These are phyloP conservation scores for Tetracentron sinense DNA, from an alignment of 164 flowering plant species.

Conservation along the genomic window DNA sequence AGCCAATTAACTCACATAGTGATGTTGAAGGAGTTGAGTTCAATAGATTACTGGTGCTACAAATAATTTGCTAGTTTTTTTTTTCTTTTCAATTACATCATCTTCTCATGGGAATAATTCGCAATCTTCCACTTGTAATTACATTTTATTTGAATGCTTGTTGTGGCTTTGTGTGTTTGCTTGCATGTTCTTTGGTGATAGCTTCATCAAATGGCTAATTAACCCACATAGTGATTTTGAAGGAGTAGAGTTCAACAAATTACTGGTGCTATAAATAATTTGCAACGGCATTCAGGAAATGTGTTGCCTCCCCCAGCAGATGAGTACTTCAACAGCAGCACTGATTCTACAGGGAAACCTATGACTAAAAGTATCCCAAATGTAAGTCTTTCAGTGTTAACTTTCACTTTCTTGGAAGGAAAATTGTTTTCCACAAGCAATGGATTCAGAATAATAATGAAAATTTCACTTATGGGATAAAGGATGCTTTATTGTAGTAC, in stretches of 20 bases:
- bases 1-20: slow-evolving; percentile 1
- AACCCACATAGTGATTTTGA: slow-evolving; percentile 9
- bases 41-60: slow-evolving; percentile 47
- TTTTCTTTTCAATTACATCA: too few species aligned
- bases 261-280: slow-evolving; percentile 37
- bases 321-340: slow-evolving; percentile 19
- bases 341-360: slow-evolving; percentile 25
- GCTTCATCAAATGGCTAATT: neutral
- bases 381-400: slow-evolving; percentile 28
- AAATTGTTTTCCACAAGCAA: neutral
- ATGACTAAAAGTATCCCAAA: slow-evolving; percentile 22
- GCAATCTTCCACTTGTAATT: too few species aligned
- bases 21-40: slow-evolving; percentile 42
- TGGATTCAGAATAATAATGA: neutral
- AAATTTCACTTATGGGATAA: too few species aligned
- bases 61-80: slow-evolving; percentile 32
- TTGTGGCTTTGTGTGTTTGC: too few species aligned
- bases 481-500: neutral
- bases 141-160: too few species aligned
- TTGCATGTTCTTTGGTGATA: neutral
- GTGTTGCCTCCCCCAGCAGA: slow-evolving; percentile 54
- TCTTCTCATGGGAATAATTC: too few species aligned
- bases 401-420: slow-evolving; percentile 4
- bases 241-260: slow-evolving; percentile 60
- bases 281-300: slow-evolving; percentile 43